phyloP scores from a whole-genome alignment of 2,329 filamentous ascomycete genomes.

The Alternaria triticimaculans region DNA sequence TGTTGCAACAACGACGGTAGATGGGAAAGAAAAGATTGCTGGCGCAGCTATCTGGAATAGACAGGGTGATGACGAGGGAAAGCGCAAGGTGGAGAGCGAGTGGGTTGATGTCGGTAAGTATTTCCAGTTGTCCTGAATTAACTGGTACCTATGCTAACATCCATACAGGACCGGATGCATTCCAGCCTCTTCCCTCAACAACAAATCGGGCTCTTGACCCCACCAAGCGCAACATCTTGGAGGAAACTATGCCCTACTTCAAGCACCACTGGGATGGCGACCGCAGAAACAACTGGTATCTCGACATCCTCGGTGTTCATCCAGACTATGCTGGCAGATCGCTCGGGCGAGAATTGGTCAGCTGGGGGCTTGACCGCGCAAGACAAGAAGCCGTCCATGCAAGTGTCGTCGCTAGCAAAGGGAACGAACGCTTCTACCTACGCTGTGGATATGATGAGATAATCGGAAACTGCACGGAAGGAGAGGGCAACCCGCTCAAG shows the following conservation, averaged over 20 bases:
- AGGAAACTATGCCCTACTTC: conserved; percentile 16
- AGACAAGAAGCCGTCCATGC: conserved; percentile 48
- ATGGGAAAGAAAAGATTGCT: conserved; percentile 18
- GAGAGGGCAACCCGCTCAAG: conserved; percentile 41
- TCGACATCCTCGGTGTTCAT: conserved; percentile 49
- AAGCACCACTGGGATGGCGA: conserved; percentile 27
- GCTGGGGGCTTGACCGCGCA: conserved; percentile 52
- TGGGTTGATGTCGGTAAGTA: conserved; percentile 23
- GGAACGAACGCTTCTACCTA: conserved; percentile 52
- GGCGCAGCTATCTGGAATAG: conserved; percentile 31
- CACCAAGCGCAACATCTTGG: conserved; percentile 18
- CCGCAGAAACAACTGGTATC: conserved; percentile 48
- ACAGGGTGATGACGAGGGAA: conserved; percentile 27
- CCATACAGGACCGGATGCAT: conserved; percentile 1
- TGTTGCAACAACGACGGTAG: conserved; percentile 14
- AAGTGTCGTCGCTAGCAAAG: conserved; percentile 49
- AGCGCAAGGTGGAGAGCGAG: conserved; percentile 13
- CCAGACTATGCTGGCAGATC: conserved; percentile 50
- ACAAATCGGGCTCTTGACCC: conserved; percentile 33
- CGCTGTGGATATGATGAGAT: conserved; percentile 45
- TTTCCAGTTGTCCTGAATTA: neutral
- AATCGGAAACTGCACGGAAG: conserved; percentile 41
- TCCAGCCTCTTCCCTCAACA: conserved; percentile 10
- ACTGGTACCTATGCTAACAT: neutral
- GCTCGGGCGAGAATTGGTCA: conserved; percentile 49